Conservation (phyloP, 2,329 filamentous ascomycete species). For the Endocalyx cinctus region DNA sequence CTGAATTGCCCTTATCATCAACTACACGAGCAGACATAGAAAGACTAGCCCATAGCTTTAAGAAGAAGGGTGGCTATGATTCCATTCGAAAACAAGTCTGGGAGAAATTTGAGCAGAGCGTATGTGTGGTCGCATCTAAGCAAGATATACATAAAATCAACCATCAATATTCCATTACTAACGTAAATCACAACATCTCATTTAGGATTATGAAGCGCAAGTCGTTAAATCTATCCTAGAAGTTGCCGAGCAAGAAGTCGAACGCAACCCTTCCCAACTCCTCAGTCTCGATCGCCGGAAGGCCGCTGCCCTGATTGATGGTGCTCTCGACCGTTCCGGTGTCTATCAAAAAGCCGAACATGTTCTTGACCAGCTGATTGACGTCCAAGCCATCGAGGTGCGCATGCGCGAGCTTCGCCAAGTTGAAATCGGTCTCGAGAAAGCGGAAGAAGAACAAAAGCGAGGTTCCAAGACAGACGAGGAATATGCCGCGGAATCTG, state of each 20-base stretch:
- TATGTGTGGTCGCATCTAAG: conserved; percentile 33
- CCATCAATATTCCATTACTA: background rate
- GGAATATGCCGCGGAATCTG: conserved; percentile 66
- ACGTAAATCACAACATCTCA: too few relatives aligned
- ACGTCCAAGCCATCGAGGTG: conserved; percentile 62
- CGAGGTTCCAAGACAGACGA: conserved; percentile 69
- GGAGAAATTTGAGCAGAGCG: conserved; percentile 67
- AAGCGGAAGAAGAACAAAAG: conserved; percentile 58
- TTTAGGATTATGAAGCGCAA: conserved; percentile 64
- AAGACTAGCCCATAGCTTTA: conserved; percentile 72
- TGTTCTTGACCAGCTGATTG: conserved; percentile 64
- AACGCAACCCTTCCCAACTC: conserved; percentile 66
- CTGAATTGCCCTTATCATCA: conserved; percentile 69
- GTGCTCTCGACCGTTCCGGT: conserved; percentile 70
- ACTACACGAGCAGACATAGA: conserved; percentile 72
- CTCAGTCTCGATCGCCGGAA: conserved; percentile 70
- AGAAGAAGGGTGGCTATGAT: conserved; percentile 83
- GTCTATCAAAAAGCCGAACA: conserved; percentile 69
- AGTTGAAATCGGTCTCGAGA: conserved; percentile 65
- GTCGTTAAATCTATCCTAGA: conserved; percentile 63
- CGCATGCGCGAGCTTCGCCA: conserved; percentile 65
- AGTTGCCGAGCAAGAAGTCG: conserved; percentile 69
- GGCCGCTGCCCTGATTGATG: conserved; percentile 71
- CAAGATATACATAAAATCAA: background rate
- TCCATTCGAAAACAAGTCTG: conserved; percentile 71